phyloP scores from a whole-genome alignment of 805 yeast species.

The Metschnikowia baotianmanensis region DNA sequence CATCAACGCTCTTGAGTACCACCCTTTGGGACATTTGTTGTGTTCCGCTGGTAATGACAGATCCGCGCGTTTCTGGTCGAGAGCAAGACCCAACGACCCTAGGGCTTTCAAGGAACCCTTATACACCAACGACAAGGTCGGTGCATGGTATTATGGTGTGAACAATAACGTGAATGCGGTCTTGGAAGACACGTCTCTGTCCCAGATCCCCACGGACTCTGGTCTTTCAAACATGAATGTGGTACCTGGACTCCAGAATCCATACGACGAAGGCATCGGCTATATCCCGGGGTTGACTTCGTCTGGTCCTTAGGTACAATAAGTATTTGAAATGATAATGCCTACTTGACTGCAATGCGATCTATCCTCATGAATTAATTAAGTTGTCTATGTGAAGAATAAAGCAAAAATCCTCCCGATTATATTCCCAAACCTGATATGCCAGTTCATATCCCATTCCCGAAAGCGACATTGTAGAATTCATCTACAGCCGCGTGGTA shows the following conservation, averaged over 20 bases:
- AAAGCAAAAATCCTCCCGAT: no score
- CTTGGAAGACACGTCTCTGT: conserved; percentile 15
- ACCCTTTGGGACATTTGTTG: conserved; percentile 88
- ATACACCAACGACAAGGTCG: conserved; percentile 62
- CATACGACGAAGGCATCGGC: conserved; percentile 9
- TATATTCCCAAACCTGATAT: neutral
- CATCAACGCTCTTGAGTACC: conserved; percentile 84
- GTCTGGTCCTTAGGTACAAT: conserved; percentile 1
- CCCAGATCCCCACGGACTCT: neutral
- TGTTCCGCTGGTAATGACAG: conserved; percentile 94
- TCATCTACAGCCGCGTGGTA: conserved; percentile 19
- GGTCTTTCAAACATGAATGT: conserved; percentile 1
- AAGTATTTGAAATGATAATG: neutral
- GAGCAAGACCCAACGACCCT: conserved; percentile 89
- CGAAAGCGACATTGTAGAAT: conserved; percentile 11
- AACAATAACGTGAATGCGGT: conserved; percentile 46
- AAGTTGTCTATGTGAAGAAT: neutral
- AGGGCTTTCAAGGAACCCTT: conserved; percentile 77
- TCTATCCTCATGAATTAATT: neutral
- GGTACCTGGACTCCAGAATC: conserved; percentile 18
- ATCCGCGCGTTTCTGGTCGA: conserved; percentile 89
- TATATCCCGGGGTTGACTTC: conserved; percentile 14
- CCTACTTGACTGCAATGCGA: neutral
- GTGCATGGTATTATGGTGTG: conserved; percentile 54
- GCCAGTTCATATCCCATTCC: neutral